phyloP scores from a whole-genome alignment of 2,329 filamentous ascomycete genomes.

The Colletotrichum scovillei region DNA sequence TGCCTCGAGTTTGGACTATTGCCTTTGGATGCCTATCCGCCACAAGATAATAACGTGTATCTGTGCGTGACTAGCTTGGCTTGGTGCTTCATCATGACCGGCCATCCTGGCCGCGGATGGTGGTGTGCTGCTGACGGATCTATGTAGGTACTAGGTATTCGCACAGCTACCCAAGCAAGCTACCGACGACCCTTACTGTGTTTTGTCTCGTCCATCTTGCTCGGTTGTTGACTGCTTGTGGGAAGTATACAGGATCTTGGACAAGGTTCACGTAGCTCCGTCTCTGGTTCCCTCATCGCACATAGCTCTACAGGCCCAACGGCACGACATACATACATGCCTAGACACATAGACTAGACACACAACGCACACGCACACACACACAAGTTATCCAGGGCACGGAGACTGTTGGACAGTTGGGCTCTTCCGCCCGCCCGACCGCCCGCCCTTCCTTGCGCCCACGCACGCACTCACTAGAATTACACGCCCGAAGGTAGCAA shows the following conservation, averaged over 20 bases:
- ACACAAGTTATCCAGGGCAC: background rate
- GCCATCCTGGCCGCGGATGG: background rate
- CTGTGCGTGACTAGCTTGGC: background rate
- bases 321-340: background rate
- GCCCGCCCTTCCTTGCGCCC: background rate
- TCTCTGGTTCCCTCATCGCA: background rate
- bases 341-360: background rate
- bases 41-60: background rate
- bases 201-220: background rate
- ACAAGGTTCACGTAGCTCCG: background rate
- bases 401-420: background rate
- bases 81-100: background rate
- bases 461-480: background rate
- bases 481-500: background rate
- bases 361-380: background rate
- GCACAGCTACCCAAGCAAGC: background rate
- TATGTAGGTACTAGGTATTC: background rate
- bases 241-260: background rate
- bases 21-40: background rate
- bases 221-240: background rate
- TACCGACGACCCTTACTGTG: background rate
- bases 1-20: background rate
- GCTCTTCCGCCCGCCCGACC: background rate
- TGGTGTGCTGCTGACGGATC: background rate
- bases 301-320: background rate